Percentiles rank a stretch among this genome's conserved stretches.
Conservation (phyloP, 441 rosid species). For the Gossypium trilobum region DNA sequence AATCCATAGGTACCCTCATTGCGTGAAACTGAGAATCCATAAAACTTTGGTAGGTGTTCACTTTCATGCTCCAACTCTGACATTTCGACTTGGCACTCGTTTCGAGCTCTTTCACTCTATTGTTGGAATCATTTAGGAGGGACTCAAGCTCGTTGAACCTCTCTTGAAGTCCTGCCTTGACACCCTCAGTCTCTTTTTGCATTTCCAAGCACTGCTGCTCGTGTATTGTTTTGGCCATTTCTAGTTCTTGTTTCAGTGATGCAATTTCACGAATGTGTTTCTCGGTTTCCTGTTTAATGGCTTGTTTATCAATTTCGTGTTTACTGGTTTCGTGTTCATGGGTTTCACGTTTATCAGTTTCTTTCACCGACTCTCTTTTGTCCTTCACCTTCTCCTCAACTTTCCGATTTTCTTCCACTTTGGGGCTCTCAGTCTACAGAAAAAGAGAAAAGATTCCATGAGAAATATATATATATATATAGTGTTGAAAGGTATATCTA, state of each 20-base stretch:
- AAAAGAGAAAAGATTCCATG: background rate
- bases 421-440: conserved; percentile 11
- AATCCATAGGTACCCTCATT: conserved; percentile 37
- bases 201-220: conserved; percentile 40
- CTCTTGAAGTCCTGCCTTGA: conserved; percentile 42
- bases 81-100: conserved; percentile 37
- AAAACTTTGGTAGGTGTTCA: conserved; percentile 31
- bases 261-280: conserved; percentile 32
- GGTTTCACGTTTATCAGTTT: conserved; percentile 23
- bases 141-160: conserved; percentile 42
- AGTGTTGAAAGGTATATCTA: background rate
- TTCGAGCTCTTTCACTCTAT: conserved; percentile 54
- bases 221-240: conserved; percentile 36
- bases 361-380: conserved; percentile 20
- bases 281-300: conserved; percentile 24
- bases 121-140: conserved; percentile 37
- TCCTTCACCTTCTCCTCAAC: background rate
- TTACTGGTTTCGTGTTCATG: too few relatives aligned
- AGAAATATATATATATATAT: background rate
- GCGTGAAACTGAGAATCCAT: conserved; percentile 43
- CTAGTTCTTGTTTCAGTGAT: conserved; percentile 47
- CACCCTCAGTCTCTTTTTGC: conserved; percentile 43
- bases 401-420: conserved; percentile 39
- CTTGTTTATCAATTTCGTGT: too few relatives aligned
- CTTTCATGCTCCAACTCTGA: conserved; percentile 54